These are phyloP conservation scores for Salix exigua DNA, from an alignment of 345 rosid species.

Conservation along the genomic window DNA sequence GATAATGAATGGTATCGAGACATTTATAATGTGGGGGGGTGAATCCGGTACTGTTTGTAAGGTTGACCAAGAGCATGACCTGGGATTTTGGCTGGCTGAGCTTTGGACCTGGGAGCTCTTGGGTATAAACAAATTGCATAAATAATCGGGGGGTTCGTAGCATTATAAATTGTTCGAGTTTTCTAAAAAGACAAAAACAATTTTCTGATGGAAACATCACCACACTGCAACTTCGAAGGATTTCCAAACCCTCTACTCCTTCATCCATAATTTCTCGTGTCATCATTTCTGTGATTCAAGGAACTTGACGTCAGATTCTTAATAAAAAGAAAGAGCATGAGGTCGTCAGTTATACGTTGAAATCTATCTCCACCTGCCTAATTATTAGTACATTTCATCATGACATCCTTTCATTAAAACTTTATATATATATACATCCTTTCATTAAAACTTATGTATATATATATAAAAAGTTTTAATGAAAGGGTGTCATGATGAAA, in stretches of 20 bases:
- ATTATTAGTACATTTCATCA: too few relatives aligned
- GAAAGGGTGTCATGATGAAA: too few relatives aligned
- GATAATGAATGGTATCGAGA: neutral
- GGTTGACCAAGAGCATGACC: neutral
- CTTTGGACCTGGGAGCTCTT: neutral
- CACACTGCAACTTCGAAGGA: neutral
- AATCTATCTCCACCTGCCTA: neutral
- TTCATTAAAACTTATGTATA: too few relatives aligned
- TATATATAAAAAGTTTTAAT: too few relatives aligned
- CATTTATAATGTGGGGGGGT: neutral
- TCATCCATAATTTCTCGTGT: neutral
- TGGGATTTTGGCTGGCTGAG: neutral
- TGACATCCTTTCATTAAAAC: too few relatives aligned
- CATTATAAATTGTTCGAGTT: neutral
- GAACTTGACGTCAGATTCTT: neutral
- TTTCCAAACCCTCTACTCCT: neutral
- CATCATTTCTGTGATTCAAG: neutral
- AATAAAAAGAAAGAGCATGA: neutral
- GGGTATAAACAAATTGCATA: neutral
- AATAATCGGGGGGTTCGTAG: neutral
- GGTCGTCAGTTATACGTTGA: neutral
- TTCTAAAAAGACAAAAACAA: neutral
- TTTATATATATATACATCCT: too few relatives aligned
- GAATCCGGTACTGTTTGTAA: neutral
- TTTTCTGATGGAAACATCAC: neutral